phyloP scores from a whole-genome alignment of 768 basidiomycete species.

The Boletus rubropictus region DNA sequence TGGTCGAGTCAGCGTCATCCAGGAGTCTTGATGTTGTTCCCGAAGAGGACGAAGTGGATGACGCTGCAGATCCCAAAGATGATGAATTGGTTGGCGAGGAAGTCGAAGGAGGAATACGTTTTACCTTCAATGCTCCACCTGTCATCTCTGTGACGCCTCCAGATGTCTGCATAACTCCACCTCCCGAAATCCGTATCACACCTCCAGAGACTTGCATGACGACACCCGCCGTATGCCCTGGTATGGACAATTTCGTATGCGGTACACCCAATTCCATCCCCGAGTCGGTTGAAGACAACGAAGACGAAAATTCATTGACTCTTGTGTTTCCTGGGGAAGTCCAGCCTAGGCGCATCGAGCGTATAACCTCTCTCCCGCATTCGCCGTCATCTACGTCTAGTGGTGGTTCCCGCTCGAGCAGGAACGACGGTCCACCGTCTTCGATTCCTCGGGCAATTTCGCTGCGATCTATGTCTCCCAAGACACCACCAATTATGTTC shows the following conservation, averaged over 20 bases:
- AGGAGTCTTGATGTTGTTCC: slow-evolving; percentile 35
- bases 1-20: slow-evolving; percentile 27
- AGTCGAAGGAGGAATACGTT: slow-evolving; percentile 64
- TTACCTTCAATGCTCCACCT: slow-evolving; percentile 64
- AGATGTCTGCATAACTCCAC: slow-evolving; percentile 22
- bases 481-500: slow-evolving; percentile 23
- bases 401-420: slow-evolving; percentile 7
- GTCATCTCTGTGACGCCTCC: slow-evolving; percentile 24
- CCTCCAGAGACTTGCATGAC: slow-evolving; percentile 17
- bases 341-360: slow-evolving; percentile 2
- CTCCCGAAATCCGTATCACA: slow-evolving; percentile 22
- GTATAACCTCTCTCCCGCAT: slow-evolving; percentile 6
- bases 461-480: slow-evolving; percentile 32
- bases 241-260: background rate
- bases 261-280: slow-evolving; percentile 4
- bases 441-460: slow-evolving; percentile 45
- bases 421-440: slow-evolving; percentile 36
- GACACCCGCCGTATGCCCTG: slow-evolving; percentile 17
- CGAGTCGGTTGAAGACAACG: slow-evolving; percentile 18
- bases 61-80: slow-evolving; percentile 30
- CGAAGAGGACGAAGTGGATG: slow-evolving; percentile 36
- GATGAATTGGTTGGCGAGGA: slow-evolving; percentile 54
- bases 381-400: slow-evolving; percentile 8
- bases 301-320: slow-evolving; percentile 19
- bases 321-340: slow-evolving; percentile 22